Evolutionary conservation across 352 stramenopile genomes (phyloP), one percentile per base, ranked within the genome.

Genomic region (Globisporangium abappressorium): DNA sequence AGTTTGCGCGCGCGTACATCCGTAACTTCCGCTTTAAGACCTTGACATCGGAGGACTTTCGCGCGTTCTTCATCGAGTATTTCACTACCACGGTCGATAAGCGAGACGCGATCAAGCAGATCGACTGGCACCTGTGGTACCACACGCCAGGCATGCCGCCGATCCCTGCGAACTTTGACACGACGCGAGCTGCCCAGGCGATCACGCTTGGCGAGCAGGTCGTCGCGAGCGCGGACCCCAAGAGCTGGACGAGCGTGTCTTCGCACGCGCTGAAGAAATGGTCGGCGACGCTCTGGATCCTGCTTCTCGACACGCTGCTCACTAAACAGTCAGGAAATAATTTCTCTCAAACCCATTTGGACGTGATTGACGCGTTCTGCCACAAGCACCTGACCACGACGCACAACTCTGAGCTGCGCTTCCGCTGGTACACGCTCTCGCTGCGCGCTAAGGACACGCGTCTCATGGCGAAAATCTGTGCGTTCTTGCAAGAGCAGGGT

Each of bases 61-160:
- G 76, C 46, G 62, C 69, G 30, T 88, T 90, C 57, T 95, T 94
- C 49, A 81, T 84, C 0, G 56, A 81, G 14, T 85, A 97, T 64
- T 98, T 98, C 71, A 74, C 77, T 9, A 43, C 70, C 60, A 72
- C 43, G 0, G 53, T 74, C 11, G 67, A 78, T 12, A 77, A 82
- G 47, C 43, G 51, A 8, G 65, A 70, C 3, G 75, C 75, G 38
- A 70, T 96, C 20, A 56, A 70, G 22, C 69, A 78, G 56, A 90
- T 99, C 64, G 93, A 99, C 72, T 99, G 97, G 96, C 74, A 98
- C 61, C 74, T 69, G 12, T 99, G 95, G 97, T 95, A 97, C 54
- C 72, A 97, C 71, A 71, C 75, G 62, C 81, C 92, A 28, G 95
- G 93, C 5, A 97, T 98, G 91, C 90, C 90, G 28, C 83, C 84